A percentile compares a stretch with the other conserved stretches of the same genome.
phyloP scores from a whole-genome alignment of 1,284 basidiomycete species.

The Rhodofomes roseus region DNA sequence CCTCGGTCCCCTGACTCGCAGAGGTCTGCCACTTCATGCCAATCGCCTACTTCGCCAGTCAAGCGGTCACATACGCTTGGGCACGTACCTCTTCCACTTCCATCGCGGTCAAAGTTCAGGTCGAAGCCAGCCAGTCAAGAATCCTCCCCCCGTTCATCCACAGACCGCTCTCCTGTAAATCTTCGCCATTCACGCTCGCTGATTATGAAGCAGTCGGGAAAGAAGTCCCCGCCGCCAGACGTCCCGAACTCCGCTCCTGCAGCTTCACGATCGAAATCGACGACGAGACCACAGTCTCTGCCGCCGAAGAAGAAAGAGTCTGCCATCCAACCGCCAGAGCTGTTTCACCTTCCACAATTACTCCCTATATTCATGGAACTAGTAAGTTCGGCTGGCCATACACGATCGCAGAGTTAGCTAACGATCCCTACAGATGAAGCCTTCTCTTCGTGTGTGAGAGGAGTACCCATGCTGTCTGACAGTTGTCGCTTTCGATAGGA shows the following conservation, averaged over 20 bases:
- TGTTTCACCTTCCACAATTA: slow-evolving; percentile 72
- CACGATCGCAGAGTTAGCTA: slow-evolving; percentile 7
- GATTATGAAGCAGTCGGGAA: neutral
- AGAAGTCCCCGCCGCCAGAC: neutral
- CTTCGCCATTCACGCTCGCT: slow-evolving; percentile 11
- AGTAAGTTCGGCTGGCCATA: slow-evolving; percentile 43
- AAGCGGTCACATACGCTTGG: slow-evolving; percentile 28
- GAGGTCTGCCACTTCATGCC: neutral
- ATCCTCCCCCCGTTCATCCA: slow-evolving; percentile 12
- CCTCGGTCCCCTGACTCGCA: neutral
- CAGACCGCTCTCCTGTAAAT: slow-evolving; percentile 6
- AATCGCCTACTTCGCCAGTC: slow-evolving; percentile 17
- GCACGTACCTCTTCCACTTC: slow-evolving; percentile 14
- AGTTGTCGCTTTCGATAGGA: slow-evolving; percentile 2
- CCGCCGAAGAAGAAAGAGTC: slow-evolving; percentile 32
- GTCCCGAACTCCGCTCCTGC: slow-evolving; percentile 1
- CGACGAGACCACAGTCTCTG: slow-evolving; percentile 4
- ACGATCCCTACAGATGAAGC: slow-evolving; percentile 17
- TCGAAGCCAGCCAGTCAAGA: neutral
- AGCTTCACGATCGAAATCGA: neutral
- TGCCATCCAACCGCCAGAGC: slow-evolving; percentile 68
- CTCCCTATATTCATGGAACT: slow-evolving; percentile 88
- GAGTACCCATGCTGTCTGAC: neutral
- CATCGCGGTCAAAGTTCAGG: neutral
- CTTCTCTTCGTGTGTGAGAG: slow-evolving; percentile 11